Percentiles rank a stretch among this genome's conserved stretches.
phyloP scores from a whole-genome alignment of 2,329 filamentous ascomycete species.

The Metarhizium sp. region DNA sequence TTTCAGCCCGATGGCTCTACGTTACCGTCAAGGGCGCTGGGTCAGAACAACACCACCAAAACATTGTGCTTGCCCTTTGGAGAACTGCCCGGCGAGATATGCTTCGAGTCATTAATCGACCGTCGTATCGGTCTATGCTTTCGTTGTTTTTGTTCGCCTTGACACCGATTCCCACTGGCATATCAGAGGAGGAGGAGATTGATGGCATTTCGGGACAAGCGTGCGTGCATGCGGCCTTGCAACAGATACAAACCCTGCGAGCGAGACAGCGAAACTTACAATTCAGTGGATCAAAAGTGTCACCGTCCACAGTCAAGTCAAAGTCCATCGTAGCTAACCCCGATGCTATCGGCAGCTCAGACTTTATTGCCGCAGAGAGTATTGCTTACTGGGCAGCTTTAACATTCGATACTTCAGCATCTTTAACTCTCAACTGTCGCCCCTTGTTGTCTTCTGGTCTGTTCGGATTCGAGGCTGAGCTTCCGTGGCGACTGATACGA shows the following conservation, averaged over 20 bases:
- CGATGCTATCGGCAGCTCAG: slow-evolving; percentile 17
- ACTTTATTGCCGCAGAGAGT: slow-evolving; percentile 27
- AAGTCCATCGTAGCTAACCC: slow-evolving; percentile 15
- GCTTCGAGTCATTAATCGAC: slow-evolving; percentile 29
- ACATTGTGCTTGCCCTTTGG: slow-evolving; percentile 20
- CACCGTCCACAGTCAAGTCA: slow-evolving; percentile 12
- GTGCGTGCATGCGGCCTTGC: slow-evolving; percentile 30
- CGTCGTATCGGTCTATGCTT: slow-evolving; percentile 30
- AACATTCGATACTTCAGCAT: slow-evolving; percentile 31
- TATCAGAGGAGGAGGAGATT: slow-evolving; percentile 30
- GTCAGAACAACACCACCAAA: slow-evolving; percentile 7
- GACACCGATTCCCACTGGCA: slow-evolving; percentile 28
- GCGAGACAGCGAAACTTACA: slow-evolving; percentile 28
- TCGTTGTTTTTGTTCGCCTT: slow-evolving; percentile 29
- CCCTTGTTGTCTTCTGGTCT: slow-evolving; percentile 29
- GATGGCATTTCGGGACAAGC: slow-evolving; percentile 29
- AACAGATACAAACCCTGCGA: slow-evolving; percentile 29
- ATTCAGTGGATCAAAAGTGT: slow-evolving; percentile 31
- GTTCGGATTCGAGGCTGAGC: slow-evolving; percentile 20
- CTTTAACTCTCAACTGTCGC: slow-evolving; percentile 29
- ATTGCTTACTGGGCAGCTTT: slow-evolving; percentile 31
- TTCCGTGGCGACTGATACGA: slow-evolving; percentile 19
- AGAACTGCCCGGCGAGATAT: slow-evolving; percentile 26
- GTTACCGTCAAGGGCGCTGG: slow-evolving; percentile 7
- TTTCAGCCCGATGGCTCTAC: slow-evolving; percentile 20